These are phyloP conservation scores for Monilinia laxa DNA, from an alignment of 2,329 filamentous ascomycete species.

Conservation along the genomic window DNA sequence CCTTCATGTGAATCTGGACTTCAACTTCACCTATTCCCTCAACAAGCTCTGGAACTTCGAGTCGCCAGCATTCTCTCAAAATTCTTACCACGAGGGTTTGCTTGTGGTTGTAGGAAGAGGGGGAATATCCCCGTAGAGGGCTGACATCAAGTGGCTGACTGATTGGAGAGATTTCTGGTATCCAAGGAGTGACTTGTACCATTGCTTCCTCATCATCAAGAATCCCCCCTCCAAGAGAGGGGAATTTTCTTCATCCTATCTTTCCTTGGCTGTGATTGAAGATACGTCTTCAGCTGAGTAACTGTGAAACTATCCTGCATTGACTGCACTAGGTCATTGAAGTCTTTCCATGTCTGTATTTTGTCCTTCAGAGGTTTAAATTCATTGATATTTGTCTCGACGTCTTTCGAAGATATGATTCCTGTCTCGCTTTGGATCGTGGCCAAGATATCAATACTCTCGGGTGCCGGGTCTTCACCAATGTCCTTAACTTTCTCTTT, in stretches of 20 bases:
- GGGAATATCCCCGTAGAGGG: slow-evolving; percentile 34
- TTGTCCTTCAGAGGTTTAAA: slow-evolving; percentile 32
- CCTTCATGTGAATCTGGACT: slow-evolving; percentile 30
- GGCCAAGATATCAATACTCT: slow-evolving; percentile 38
- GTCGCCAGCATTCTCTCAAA: slow-evolving; percentile 38
- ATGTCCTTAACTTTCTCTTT: not conserved
- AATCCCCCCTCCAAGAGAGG: slow-evolving; percentile 2
- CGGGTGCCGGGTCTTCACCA: slow-evolving; percentile 21
- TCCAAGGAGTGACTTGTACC: slow-evolving; percentile 35
- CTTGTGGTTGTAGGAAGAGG: slow-evolving; percentile 36
- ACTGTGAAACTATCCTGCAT: slow-evolving; percentile 38
- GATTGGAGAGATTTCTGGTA: slow-evolving; percentile 33
- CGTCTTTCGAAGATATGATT: slow-evolving; percentile 33
- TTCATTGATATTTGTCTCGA: slow-evolving; percentile 37
- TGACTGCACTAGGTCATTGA: slow-evolving; percentile 34
- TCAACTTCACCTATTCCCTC: slow-evolving; percentile 39
- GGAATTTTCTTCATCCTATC: not conserved
- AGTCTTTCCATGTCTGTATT: slow-evolving; percentile 33
- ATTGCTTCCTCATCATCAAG: slow-evolving; percentile 20
- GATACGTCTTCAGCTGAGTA: slow-evolving; percentile 37
- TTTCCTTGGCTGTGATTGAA: slow-evolving; percentile 18
- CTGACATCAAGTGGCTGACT: slow-evolving; percentile 32
- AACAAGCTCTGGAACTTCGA: slow-evolving; percentile 36
- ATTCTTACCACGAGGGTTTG: slow-evolving; percentile 35
- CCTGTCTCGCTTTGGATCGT: slow-evolving; percentile 37